Evolutionary conservation across 1,284 basidiomycete species (phyloP).

Genomic region (Cryptococcus sp.): DNA sequence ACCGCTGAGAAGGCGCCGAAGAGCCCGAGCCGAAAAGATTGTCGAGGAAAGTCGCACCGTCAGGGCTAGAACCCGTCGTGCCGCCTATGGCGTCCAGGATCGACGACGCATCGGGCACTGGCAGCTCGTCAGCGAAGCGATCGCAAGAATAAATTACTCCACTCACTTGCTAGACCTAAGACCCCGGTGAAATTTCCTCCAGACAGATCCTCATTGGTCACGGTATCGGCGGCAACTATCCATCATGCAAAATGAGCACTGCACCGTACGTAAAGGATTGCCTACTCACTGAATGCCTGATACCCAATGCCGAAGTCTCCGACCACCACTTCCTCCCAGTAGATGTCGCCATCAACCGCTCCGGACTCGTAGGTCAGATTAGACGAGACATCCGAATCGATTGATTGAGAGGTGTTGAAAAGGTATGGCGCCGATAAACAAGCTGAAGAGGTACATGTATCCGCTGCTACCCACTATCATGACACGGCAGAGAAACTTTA

Average conservation of each 20-base stretch:
- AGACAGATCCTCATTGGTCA: conserved; percentile 44
- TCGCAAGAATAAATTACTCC: neutral
- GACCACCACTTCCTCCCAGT: conserved; percentile 49
- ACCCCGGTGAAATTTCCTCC: conserved; percentile 48
- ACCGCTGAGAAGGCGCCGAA: conserved; percentile 44
- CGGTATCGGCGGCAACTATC: conserved; percentile 37
- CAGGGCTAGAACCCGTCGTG: conserved; percentile 46
- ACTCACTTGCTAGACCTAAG: conserved; percentile 47
- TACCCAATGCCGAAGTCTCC: conserved; percentile 49
- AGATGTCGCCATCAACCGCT: conserved; percentile 42
- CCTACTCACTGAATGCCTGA: conserved; percentile 47
- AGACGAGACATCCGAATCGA: conserved; percentile 35
- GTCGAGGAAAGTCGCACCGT: conserved; percentile 53
- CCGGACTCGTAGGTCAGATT: conserved; percentile 43
- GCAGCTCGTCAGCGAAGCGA: neutral
- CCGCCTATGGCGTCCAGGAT: conserved; percentile 46
- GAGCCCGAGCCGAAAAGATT: conserved; percentile 51
- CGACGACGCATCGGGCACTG: conserved; percentile 48
- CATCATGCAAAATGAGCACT: neutral
- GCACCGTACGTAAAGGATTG: neutral
- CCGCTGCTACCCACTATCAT: conserved; percentile 47
- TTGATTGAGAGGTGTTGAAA: conserved; percentile 38
- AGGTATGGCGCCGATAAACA: conserved; percentile 36
- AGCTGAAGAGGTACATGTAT: conserved; percentile 36
- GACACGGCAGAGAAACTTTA: neutral